phyloP scores from a whole-genome alignment of 108 stramenopile species.

The Cyclotella distinguenda region DNA sequence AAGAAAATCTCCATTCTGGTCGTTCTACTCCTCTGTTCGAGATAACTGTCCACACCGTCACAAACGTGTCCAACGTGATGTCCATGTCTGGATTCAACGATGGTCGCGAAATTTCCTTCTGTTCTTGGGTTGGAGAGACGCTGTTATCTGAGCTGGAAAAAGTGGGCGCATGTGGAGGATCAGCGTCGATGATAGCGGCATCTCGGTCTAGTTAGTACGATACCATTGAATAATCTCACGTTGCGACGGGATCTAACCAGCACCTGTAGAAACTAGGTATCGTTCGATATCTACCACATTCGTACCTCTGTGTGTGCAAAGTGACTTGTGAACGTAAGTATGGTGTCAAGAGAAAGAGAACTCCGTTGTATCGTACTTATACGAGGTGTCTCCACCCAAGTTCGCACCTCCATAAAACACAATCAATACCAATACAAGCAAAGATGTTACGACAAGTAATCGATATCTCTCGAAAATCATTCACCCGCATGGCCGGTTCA shows the following conservation, averaged over 20 bases:
- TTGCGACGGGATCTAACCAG: no score
- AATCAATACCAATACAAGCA: background rate
- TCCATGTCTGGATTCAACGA: constrained; percentile 48
- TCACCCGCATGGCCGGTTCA: constrained; percentile 12
- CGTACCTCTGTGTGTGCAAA: no score
- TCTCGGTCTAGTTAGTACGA: no score
- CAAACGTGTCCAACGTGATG: constrained; percentile 66
- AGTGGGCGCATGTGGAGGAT: constrained; percentile 64
- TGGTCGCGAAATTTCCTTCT: constrained; percentile 54
- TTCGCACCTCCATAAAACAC: background rate
- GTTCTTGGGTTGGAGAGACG: constrained; percentile 77
- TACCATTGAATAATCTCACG: no score
- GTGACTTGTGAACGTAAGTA: no score
- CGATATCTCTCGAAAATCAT: constrained; percentile 9
- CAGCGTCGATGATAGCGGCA: background rate
- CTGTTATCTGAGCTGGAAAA: constrained; percentile 63
- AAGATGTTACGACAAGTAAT: constrained; percentile 4
- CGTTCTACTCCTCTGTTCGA: constrained; percentile 63
- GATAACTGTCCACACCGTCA: constrained; percentile 68
- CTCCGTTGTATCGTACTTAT: no score
- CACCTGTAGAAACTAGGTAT: no score
- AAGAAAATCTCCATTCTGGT: constrained; percentile 68
- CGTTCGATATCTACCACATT: no score
- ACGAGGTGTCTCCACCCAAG: background rate
- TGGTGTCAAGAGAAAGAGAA: no score